Evolutionary conservation across 2,329 filamentous ascomycete genomes (phyloP), one percentile per base, ranked within the genome.

Genomic region (Trichocomaceae sp.): DNA sequence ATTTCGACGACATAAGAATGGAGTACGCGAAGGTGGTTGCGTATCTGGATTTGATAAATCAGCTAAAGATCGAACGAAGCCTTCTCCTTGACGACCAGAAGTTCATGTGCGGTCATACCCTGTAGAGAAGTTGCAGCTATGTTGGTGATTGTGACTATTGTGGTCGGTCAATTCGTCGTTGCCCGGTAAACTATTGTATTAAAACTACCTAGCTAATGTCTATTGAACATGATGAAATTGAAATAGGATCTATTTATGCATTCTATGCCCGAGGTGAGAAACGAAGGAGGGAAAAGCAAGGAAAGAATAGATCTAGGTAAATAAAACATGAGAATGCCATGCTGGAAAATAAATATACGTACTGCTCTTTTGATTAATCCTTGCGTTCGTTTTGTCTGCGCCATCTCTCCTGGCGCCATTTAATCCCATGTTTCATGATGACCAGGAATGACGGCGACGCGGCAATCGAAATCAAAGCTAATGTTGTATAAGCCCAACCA

Each of bases 401-500:
- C 45, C 42, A 22, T 31, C 29, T 37, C 7, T 37, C 26, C 20
- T 50, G 20, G 19, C 41, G 31, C 39, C 29, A 46, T 8, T 13
- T 33, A 6, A 55, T 50, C 6, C 47, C 47, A 20, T 37, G 33
- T 13, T 44, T 41, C 22, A 46, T 50, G 5, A 50, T 42, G n/a
- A 42, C 13, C 33, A 35, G 17, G 15, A 55, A 29, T 6, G 7
- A 13, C n/a, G 29, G 47, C 26, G 29, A 54, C 17, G 52, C 52
- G 26, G 46, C 39, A 19, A 45, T 19, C 10, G 29, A 41, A 12
- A 54, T 46, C 29, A 54, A 13, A 12, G 19, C 26, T 26, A 54
- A 20, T 0, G 26, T 44, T 2, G 35, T 53, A 48, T 54, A 54
- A 2, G 51, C 44, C 64, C 64, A 66, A 5, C 64, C 64, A 31